These are phyloP conservation scores for Hyaloscypha bicolor DNA, from an alignment of 495 filamentous ascomycete species.

Conservation along the genomic window DNA sequence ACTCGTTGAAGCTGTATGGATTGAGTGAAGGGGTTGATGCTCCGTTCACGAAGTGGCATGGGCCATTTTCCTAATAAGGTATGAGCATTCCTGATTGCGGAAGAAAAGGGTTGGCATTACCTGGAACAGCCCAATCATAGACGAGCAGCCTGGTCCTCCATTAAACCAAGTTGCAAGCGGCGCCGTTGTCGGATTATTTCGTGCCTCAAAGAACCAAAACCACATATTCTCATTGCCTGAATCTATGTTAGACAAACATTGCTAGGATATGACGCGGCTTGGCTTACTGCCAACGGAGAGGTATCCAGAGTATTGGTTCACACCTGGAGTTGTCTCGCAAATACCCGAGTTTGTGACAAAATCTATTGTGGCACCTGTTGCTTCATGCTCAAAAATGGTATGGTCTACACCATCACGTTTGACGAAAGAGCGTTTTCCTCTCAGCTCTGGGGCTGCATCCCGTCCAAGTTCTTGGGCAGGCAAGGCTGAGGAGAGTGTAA, in stretches of 20 bases:
- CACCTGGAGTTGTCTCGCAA: constrained; percentile 56
- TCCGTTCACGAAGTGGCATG: constrained; percentile 59
- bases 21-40: constrained; percentile 54
- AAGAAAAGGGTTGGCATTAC: constrained; percentile 5
- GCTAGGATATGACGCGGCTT: background rate
- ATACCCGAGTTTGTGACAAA: constrained; percentile 60
- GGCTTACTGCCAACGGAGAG: constrained; percentile 46
- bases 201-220: constrained; percentile 59
- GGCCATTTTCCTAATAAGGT: constrained; percentile 57
- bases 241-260: background rate
- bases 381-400: constrained; percentile 55
- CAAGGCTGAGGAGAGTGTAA: constrained; percentile 13
- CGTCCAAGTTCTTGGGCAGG: constrained; percentile 2
- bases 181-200: constrained; percentile 49
- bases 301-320: constrained; percentile 61
- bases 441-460: constrained; percentile 18
- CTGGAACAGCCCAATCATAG: constrained; percentile 62
- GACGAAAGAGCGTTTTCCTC: constrained; percentile 47
- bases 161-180: constrained; percentile 59
- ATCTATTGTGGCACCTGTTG: constrained; percentile 51
- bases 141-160: constrained; percentile 61
- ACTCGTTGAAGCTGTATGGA: constrained; percentile 63
- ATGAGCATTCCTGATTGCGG: background rate
- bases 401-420: constrained; percentile 47
- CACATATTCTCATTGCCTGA: constrained; percentile 54